Evolutionary conservation across 164 flowering plant genomes (phyloP).

Genomic region (Macadamia tetraphylla): DNA sequence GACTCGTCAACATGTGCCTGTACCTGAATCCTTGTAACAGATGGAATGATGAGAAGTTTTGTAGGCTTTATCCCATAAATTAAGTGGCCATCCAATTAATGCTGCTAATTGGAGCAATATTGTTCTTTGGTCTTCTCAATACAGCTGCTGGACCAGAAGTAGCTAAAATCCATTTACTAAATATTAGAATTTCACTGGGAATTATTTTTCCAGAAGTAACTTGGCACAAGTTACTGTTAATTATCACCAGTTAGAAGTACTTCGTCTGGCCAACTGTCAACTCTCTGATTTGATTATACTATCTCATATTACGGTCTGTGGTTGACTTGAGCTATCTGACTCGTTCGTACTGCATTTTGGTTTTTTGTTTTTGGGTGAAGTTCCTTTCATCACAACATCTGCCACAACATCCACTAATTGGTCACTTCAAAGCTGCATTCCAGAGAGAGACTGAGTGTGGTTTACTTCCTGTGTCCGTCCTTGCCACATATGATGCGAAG

Average conservation of each 20-base stretch:
- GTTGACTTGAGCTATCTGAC: background rate
- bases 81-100: no score
- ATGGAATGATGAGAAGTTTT: no score
- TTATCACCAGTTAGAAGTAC: background rate
- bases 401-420: constrained; percentile 57
- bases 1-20: no score
- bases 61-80: no score
- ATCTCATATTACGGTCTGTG: background rate
- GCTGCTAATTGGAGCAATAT: no score
- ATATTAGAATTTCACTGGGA: background rate
- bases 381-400: constrained; percentile 61
- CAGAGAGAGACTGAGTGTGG: constrained; percentile 51
- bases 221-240: no score
- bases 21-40: no score
- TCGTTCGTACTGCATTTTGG: constrained; percentile 6
- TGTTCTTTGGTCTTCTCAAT: no score
- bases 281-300: background rate
- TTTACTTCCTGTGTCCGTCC: constrained; percentile 53
- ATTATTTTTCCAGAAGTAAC: background rate
- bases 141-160: no score
- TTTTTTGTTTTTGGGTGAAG: constrained; percentile 32
- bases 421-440: constrained; percentile 76
- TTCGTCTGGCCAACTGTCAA: background rate
- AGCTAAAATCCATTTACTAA: background rate
- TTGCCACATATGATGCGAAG: constrained; percentile 59